Conservation (phyloP, 108 stramenopile genomes). For the Cyclotella sp. region DNA sequence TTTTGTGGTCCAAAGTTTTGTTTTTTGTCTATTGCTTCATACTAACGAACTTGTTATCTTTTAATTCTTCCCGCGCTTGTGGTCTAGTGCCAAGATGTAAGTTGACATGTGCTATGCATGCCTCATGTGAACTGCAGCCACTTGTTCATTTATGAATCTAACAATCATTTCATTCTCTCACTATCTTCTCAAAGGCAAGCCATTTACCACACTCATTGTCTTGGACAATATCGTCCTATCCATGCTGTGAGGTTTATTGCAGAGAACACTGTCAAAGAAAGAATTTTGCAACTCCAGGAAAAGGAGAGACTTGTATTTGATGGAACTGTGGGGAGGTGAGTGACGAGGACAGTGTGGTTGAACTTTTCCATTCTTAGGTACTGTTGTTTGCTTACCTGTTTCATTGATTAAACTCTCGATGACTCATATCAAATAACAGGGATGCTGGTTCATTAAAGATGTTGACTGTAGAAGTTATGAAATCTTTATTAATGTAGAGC, state of each 20-base stretch:
- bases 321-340: constrained; percentile 89
- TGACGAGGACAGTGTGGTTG: background rate
- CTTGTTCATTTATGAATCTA: background rate
- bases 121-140: background rate
- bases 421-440: constrained; percentile 23
- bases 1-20: background rate
- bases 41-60: background rate
- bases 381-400: background rate
- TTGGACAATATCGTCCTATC: constrained; percentile 96
- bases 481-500: constrained; percentile 84
- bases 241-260: constrained; percentile 95
- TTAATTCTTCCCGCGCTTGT: constrained; percentile 70
- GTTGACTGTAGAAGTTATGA: constrained; percentile 91
- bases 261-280: constrained; percentile 97
- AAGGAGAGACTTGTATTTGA: constrained; percentile 97
- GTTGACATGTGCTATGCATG: background rate
- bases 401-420: background rate
- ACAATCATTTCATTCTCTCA: background rate
- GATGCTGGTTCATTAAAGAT: constrained; percentile 87
- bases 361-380: background rate
- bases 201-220: constrained; percentile 96
- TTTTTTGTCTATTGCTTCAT: background rate
- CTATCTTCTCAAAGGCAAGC: constrained; percentile 89
- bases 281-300: constrained; percentile 96
- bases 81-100: constrained; percentile 76